Evolutionary conservation across 768 basidiomycete species (phyloP).

Genomic region (Zangia roseola): DNA sequence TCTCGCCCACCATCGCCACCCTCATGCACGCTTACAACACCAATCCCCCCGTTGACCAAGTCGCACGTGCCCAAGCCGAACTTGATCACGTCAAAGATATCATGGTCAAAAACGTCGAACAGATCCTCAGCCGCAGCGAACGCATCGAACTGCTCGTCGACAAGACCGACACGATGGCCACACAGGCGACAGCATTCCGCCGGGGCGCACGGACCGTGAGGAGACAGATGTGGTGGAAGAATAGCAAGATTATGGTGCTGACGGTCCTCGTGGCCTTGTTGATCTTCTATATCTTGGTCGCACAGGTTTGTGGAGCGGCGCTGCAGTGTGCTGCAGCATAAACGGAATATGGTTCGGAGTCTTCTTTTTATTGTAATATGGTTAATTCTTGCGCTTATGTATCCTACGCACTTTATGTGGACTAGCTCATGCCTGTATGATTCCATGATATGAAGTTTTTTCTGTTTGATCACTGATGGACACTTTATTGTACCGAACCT

Average conservation of each 20-base stretch:
- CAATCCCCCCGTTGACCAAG: conserved; percentile 82
- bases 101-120: conserved; percentile 98
- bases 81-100: conserved; percentile 91
- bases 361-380: conserved; percentile 9
- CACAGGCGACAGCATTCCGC: conserved; percentile 91
- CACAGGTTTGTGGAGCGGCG: conserved; percentile 86
- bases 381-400: conserved; percentile 8
- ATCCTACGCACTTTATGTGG: conserved; percentile 3
- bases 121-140: conserved; percentile 92
- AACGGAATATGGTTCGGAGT: neutral
- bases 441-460: too few relatives aligned
- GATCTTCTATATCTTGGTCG: conserved; percentile 77
- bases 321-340: conserved; percentile 57
- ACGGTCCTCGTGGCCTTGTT: conserved; percentile 69
- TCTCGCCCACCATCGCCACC: conserved; percentile 65
- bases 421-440: neutral
- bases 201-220: conserved; percentile 82
- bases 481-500: too few relatives aligned
- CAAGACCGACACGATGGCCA: conserved; percentile 95
- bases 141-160: conserved; percentile 94
- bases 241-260: conserved; percentile 65
- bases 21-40: conserved; percentile 90
- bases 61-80: conserved; percentile 86
- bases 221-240: conserved; percentile 90
- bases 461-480: too few relatives aligned